phyloP scores from a whole-genome alignment of 2,329 filamentous ascomycete species.

The Fusarium sp. region DNA sequence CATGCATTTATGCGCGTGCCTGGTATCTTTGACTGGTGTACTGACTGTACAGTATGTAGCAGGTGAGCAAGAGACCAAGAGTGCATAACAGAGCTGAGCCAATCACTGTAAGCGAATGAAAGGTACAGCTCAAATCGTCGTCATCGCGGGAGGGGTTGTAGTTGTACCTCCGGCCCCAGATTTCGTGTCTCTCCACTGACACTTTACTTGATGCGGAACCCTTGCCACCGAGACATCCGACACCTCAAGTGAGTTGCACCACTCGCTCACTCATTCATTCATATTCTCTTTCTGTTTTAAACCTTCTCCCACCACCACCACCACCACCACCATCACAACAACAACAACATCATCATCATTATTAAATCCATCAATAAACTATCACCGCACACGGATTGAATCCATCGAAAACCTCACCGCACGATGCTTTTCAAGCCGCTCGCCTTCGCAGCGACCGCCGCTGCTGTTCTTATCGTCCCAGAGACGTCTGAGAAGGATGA shows the following conservation, averaged over 20 bases:
- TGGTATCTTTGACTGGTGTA: not conserved
- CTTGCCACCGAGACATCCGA: conserved; percentile 44
- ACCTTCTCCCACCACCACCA: conserved; percentile 15
- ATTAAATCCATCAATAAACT: not conserved
- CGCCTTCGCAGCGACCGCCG: conserved; percentile 52
- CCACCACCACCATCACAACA: not conserved
- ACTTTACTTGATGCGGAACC: conserved; percentile 33
- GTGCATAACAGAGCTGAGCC: conserved; percentile 1
- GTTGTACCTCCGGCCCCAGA: conserved; percentile 36
- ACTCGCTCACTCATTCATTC: not conserved
- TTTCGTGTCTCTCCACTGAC: conserved; percentile 13
- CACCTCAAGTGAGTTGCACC: conserved; percentile 26
- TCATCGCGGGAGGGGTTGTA: conserved; percentile 27
- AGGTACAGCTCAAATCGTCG: conserved; percentile 15
- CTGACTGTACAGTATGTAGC: too few relatives aligned
- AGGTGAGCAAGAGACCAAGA: not conserved
- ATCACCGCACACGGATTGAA: not conserved
- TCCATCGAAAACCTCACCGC: not conserved
- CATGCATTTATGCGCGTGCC: too few relatives aligned
- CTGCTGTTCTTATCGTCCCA: conserved; percentile 68
- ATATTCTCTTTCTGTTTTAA: conserved; percentile 6
- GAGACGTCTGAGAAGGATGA: conserved; percentile 59
- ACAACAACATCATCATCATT: not conserved
- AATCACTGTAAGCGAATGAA: conserved; percentile 7
- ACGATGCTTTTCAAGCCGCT: conserved; percentile 54